Evolutionary conservation across 2,329 filamentous ascomycete species (phyloP).

Genomic region (Ascomycota sp.): DNA sequence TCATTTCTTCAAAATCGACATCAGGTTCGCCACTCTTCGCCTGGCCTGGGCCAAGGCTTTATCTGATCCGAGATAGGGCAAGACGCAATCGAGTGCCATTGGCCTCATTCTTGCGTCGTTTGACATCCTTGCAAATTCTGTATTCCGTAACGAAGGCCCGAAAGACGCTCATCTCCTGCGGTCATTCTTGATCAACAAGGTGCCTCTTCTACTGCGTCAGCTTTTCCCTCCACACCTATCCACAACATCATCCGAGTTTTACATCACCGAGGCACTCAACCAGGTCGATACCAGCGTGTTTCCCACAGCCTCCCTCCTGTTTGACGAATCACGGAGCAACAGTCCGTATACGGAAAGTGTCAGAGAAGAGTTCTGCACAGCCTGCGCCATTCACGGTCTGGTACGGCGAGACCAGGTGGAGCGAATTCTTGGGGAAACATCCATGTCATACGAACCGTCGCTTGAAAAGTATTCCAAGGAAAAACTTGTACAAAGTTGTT

Average conservation of each 20-base stretch:
- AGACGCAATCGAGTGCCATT: constrained; percentile 53
- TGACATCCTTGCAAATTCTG: constrained; percentile 68
- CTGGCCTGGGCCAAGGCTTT: no score
- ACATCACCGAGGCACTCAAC: constrained; percentile 48
- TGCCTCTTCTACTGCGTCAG: constrained; percentile 30
- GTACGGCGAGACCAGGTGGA: constrained; percentile 59
- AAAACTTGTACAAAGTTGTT: constrained; percentile 54
- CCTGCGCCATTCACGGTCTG: constrained; percentile 73
- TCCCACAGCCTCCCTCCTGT: constrained; percentile 34
- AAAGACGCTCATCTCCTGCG: constrained; percentile 50
- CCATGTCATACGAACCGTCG: constrained; percentile 54
- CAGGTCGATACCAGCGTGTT: constrained; percentile 67
- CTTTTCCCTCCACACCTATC: constrained; percentile 44
- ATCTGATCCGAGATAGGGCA: constrained; percentile 26
- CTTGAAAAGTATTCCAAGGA: constrained; percentile 58
- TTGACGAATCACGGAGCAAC: constrained; percentile 33
- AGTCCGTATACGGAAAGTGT: constrained; percentile 36
- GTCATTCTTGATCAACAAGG: constrained; percentile 60
- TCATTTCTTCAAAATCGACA: constrained; percentile 71
- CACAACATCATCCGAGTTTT: constrained; percentile 49
- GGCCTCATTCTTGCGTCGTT: constrained; percentile 78
- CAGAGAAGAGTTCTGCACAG: constrained; percentile 59
- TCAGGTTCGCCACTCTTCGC: constrained; percentile 25
- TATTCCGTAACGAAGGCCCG: constrained; percentile 39
- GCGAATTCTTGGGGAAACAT: constrained; percentile 60